These are phyloP conservation scores for Canavalia ensiformis DNA, from an alignment of 306 rosid genomes.

Conservation along the genomic window DNA sequence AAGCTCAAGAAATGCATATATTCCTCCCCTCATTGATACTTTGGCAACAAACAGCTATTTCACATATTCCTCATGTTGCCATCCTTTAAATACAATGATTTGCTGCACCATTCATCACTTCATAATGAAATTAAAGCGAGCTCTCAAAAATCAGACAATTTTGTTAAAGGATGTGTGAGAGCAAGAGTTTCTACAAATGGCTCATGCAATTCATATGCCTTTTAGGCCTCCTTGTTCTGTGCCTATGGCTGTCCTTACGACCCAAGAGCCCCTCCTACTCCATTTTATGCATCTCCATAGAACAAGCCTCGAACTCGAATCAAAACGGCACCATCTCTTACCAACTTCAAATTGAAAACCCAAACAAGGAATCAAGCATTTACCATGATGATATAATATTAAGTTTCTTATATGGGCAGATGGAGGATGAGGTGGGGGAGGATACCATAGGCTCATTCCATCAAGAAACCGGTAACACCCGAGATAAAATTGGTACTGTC, in stretches of 20 bases:
- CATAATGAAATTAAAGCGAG: conserved; percentile 6
- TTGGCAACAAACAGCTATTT: conserved; percentile 24
- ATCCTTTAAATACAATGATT: neutral
- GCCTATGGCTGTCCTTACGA: conserved; percentile 57
- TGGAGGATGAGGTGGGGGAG: conserved; percentile 50
- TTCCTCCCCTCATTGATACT: conserved; percentile 26
- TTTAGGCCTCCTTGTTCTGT: conserved; percentile 52
- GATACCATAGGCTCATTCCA: conserved; percentile 53
- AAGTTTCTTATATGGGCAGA: conserved; percentile 52
- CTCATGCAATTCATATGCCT: conserved; percentile 43
- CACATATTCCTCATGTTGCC: neutral
- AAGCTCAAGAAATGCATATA: conserved; percentile 51
- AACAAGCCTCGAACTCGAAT: conserved; percentile 23
- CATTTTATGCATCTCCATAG: conserved; percentile 50
- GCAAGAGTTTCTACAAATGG: conserved; percentile 44
- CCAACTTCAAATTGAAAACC: conserved; percentile 54
- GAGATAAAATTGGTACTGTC: neutral
- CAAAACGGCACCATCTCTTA: conserved; percentile 50
- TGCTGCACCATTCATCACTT: neutral
- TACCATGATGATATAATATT: conserved; percentile 45
- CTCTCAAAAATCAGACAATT: neutral
- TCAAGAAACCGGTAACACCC: conserved; percentile 44
- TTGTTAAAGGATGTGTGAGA: conserved; percentile 39
- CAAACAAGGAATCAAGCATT: conserved; percentile 58
- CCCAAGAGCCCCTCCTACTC: conserved; percentile 53